Evolutionary conservation across 371 early-diverging fungal species (phyloP).

Genomic region (Phascolomyces articulosus): DNA sequence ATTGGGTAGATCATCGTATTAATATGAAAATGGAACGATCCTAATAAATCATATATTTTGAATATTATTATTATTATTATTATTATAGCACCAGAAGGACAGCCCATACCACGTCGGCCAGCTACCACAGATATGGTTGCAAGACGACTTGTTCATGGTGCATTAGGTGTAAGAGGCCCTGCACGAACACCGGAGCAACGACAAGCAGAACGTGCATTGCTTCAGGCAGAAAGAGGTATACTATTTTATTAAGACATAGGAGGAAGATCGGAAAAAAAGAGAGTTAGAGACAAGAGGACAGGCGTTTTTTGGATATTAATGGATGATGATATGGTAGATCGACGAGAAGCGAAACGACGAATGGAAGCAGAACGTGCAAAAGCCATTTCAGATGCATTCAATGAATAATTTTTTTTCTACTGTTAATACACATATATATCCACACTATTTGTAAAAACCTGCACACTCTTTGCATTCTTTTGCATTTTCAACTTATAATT

Average conservation of each 20-base stretch:
- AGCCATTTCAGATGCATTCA: conserved; percentile 29
- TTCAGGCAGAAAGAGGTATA: conserved; percentile 35
- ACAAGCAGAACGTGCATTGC: conserved; percentile 28
- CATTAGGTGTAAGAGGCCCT: conserved; percentile 46
- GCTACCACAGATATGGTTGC: conserved; percentile 57
- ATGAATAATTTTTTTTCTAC: no score
- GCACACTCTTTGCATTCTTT: no score
- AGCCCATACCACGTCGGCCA: conserved; percentile 34
- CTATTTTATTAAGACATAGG: neutral
- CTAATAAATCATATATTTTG: neutral
- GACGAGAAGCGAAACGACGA: conserved; percentile 21
- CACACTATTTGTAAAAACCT: no score
- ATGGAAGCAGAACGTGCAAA: conserved; percentile 17
- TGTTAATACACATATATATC: no score
- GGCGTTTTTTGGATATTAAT: neutral
- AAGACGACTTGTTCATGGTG: conserved; percentile 53
- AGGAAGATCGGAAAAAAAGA: no score
- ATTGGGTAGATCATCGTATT: no score
- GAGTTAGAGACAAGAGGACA: no score
- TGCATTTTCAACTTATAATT: no score
- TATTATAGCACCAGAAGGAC: conserved; percentile 7
- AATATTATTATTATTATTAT: neutral
- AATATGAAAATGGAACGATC: no score
- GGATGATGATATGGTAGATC: conserved; percentile 12
- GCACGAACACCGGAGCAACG: conserved; percentile 46